A percentile compares a stretch with the other conserved stretches of the same genome.
Conservation (phyloP, 352 stramenopile species). For the Phytopythium delawarense region DNA sequence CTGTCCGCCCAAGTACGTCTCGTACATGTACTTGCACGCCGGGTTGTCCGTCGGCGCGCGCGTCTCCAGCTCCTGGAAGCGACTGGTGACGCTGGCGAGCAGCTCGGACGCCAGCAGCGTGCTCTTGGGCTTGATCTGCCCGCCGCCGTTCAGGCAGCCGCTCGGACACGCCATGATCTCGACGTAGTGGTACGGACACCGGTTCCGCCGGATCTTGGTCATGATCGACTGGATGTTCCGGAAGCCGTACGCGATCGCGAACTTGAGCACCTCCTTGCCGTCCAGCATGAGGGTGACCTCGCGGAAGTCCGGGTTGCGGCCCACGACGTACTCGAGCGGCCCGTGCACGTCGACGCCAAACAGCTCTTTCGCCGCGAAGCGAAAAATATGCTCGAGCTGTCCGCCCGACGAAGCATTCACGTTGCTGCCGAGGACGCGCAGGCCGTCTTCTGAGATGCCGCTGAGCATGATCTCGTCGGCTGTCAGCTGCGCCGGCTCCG, state of each 20-base stretch:
- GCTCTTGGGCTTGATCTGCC: conserved; percentile 85
- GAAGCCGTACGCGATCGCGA: conserved; percentile 95
- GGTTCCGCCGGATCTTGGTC: conserved; percentile 88
- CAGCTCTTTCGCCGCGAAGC: conserved; percentile 84
- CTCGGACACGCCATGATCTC: conserved; percentile 99
- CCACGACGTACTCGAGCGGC: conserved; percentile 83
- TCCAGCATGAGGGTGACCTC: conserved; percentile 72
- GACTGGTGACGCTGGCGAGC: conserved; percentile 55
- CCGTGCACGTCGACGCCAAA: conserved; percentile 82
- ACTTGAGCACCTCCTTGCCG: conserved; percentile 85
- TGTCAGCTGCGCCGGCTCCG: conserved; percentile 61
- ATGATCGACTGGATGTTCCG: conserved; percentile 96
- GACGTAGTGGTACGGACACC: conserved; percentile 94
- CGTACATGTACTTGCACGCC: conserved; percentile 75
- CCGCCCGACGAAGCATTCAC: conserved; percentile 78
- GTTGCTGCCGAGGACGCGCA: conserved; percentile 49
- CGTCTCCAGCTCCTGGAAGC: conserved; percentile 65
- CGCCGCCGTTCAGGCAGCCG: conserved; percentile 96
- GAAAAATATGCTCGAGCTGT: conserved; percentile 92
- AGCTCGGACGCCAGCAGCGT: conserved; percentile 50
- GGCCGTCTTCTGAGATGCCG: conserved; percentile 52
- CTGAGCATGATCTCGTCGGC: conserved; percentile 71
- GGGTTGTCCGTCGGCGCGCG: conserved; percentile 61
- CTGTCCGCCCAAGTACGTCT: conserved; percentile 67
- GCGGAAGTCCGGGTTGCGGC: conserved; percentile 88